Base-by-base conservation (phyloP, 1,284 basidiomycete genomes). In the Boletus hoseneyae region DNA sequence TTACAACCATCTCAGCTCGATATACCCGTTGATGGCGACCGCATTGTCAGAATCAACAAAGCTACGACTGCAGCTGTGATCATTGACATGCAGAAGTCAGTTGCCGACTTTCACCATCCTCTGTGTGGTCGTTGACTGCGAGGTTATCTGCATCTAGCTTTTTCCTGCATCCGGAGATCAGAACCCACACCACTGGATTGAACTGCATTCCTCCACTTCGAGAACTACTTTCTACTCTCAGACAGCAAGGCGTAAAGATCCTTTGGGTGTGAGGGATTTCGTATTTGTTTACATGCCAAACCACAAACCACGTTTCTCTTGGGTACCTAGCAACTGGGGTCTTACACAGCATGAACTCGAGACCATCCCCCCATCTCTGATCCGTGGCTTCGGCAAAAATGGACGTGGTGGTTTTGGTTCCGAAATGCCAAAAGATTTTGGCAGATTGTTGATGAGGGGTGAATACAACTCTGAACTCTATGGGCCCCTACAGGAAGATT, bases 1-100 rank as follows among this genome's bases (percentile, higher is more conserved):
- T 57, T 64, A 40, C 44, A 57, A 10, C 66, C 65, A n/a, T 58
- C 58, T 21, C 79, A 83, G 53, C 59, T 76, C 7, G 82, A 87
- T 37, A 70, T 87, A 37, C 63, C 68, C 2, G 80, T 80, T 3
- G 72, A 80, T 50, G 76, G 76, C 6, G 71, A 73, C 18, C 70
- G 80, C 15, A 70, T 65, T 15, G 66, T 85, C 37, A 72, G 83
- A 47, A 66, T 85, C 12, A 71, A 79, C 55, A 73, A 70, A 33
- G 65, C 71, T 35, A 68, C 71, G 40, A 78, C 74, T 27, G 84
- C 83, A 12, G 66, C 81, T 51, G 77, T 85, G 21, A 73, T 86
- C 30, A 75, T 86, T 51, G 85, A 86, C 61, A 86, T 87, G 85
- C 84, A 86, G 63, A 87, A 86, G 84, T 85, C 82, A 83, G 83